A percentile compares a stretch with the other conserved stretches of the same genome.
phyloP scores from a whole-genome alignment of 2,329 filamentous ascomycete species.

The Cladophialophora exuberans region DNA sequence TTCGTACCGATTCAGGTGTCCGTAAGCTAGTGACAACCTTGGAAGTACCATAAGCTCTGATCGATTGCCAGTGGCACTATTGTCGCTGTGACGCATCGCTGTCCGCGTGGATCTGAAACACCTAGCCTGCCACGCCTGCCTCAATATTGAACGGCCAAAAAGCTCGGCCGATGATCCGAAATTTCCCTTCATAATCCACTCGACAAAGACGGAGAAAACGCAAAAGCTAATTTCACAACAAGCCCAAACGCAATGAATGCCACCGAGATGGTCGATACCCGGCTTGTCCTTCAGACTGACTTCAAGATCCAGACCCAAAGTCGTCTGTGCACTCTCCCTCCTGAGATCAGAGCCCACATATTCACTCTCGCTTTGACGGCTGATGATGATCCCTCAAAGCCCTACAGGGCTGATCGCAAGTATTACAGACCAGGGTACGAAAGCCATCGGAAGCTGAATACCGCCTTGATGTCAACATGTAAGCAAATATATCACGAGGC shows the following conservation, averaged over 20 bases:
- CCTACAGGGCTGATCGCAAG: slow-evolving; percentile 32
- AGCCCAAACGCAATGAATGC: no score
- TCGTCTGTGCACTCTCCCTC: slow-evolving; percentile 48
- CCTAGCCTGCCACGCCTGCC: neutral
- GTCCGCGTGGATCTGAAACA: slow-evolving; percentile 4
- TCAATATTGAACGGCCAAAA: neutral
- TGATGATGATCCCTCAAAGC: slow-evolving; percentile 28
- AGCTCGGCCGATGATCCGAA: neutral
- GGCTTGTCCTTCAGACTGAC: no score
- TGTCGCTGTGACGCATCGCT: no score
- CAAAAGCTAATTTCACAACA: no score
- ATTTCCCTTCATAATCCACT: neutral
- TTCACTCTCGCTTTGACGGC: slow-evolving; percentile 45
- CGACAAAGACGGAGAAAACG: neutral
- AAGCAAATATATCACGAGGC: slow-evolving; percentile 45
- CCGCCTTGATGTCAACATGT: slow-evolving; percentile 43
- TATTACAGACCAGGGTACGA: slow-evolving; percentile 40
- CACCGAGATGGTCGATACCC: no score
- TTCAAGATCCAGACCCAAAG: slow-evolving; percentile 32
- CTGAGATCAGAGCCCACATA: slow-evolving; percentile 55
- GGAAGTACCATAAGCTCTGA: slow-evolving; percentile 6
- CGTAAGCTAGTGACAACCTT: no score
- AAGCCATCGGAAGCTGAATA: slow-evolving; percentile 36
- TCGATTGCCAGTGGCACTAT: neutral
- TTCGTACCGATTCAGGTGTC: no score